Base-by-base conservation (phyloP, 257 asterid species). In the Jaltomata sinuosa region DNA sequence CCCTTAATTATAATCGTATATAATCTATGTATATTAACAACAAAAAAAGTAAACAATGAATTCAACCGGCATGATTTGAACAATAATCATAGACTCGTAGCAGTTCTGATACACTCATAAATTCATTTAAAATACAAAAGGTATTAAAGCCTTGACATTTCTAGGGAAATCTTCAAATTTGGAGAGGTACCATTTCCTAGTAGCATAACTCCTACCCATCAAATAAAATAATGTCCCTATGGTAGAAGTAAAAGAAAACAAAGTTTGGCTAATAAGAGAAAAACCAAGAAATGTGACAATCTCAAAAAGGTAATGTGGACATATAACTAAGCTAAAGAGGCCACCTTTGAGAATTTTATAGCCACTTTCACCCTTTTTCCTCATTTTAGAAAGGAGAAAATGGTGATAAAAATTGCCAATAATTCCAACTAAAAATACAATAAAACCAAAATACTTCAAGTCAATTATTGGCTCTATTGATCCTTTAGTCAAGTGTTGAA, bases 361-460 rank as follows among this genome's bases (percentile, higher is more conserved):
- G 36, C 81, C 83, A 34, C 87, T 89, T 2, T 92, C 91, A n/a
- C 89, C 92, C 4, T 82, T 9, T 8, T 25, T 85, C 81, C 98
- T 89, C n/a, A 94, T 68, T 32, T 74, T 91, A 11, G 97, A 87
- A 6, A 94, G 94, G 65, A 94, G 86, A 79, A 62, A 88, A 85
- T 92, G 98, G 92, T 92, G 95, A 86, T 94, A 91, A 57, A 94
- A 87, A 62, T 91, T 94, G 14, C 94, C 98, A 29, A 34, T 52
- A 27, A 88, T 87, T 84, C 98, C 97, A 22, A 90, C 10, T 16
- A 89, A 29, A 74, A 91, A 92, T 27, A 91, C 62, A 3, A 67
- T 78, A 31, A 85, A 52, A 8, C 95, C 98, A 22, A 83, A 9
- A 34, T 67, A 87, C 59, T 86, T 87, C 18, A 94, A 91, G 83